Evolutionary conservation across 1,284 basidiomycete genomes (phyloP), one percentile per base, ranked within the genome.

Genomic region (Moniliophthora roreri): DNA sequence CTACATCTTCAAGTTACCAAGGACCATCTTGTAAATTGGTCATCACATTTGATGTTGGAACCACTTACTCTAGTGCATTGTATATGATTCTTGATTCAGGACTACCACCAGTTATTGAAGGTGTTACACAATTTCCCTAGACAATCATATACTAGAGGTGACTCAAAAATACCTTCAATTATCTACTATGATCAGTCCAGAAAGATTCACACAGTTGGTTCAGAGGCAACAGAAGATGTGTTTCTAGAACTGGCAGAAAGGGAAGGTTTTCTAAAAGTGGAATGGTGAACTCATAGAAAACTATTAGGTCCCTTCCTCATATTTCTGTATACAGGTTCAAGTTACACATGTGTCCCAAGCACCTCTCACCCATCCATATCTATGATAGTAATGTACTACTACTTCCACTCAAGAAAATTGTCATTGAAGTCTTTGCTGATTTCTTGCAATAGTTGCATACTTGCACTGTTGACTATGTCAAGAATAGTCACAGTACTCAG

Each of bases 151-250:
- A 70, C 76, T 38, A 79, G 77, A 3, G 77, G 79, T 49, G 73
- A 76, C 61, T 78, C 76, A 45, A 82, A 82, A 64, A 80, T 82
- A 57, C 79, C 80, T n/a, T 74, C 80, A 2, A 70, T 81, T 38
- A 68, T 79, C 51, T 81, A 74, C 62, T 82, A 82, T 55, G 78
- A 82, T 57, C 40, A 53, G 16, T 56, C 64, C 3, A 77, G 78
- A 1, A 57, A 54, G n/a, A 65, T 78, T 60, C 71, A 65, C 26
- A 78, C 78, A 0, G 75, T 77, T 18, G 80, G 81, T 20, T 75
- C 75, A 23, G 80, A 82, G 55, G 76, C 80, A 3, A 71, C 75
- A 20, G 68, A 70, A 45, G 73, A 69, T 23, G 67, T 70, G 35
- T 65, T 72, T 18, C 59, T 71, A 13, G 76, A 76, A 42, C 63